Conservation (phyloP, 2,329 filamentous ascomycete species). For the Colletotrichum sp. region DNA sequence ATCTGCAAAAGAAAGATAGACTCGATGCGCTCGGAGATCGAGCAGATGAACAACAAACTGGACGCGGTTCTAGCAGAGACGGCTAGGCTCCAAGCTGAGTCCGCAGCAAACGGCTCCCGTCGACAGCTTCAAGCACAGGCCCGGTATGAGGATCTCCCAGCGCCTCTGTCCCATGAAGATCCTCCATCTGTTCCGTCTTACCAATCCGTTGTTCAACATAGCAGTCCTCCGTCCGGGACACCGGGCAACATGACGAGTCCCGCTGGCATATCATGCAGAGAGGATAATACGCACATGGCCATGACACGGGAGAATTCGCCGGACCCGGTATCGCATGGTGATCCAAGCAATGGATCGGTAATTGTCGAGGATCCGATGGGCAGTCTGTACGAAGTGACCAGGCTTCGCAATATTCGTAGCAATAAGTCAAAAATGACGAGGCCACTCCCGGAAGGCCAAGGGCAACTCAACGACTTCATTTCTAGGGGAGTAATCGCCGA, state of each 20-base stretch:
- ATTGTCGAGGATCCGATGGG: conserved; percentile 53
- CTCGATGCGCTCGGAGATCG: not conserved
- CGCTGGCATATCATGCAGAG: not conserved
- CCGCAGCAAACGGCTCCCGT: accelerated
- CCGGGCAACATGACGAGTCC: not conserved
- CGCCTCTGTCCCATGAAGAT: accelerated
- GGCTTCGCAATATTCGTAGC: conserved; percentile 40
- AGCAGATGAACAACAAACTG: not conserved
- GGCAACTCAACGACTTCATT: conserved; percentile 46
- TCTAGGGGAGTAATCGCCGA: conserved; percentile 49
- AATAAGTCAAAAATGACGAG: conserved; percentile 12
- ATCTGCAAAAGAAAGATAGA: not conserved
- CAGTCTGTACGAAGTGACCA: conserved; percentile 59
- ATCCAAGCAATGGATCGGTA: conserved; percentile 17
- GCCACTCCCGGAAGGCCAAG: not conserved
- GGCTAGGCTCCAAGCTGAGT: not conserved
- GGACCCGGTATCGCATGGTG: conserved; percentile 14
- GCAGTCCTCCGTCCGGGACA: not conserved
- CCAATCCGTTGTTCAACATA: accelerated
- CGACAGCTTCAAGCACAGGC: accelerated
- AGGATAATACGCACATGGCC: not conserved
- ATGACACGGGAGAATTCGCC: not conserved
- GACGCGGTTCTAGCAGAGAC: not conserved
- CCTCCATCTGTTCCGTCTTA: not conserved
- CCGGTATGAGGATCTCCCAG: accelerated